Evolutionary conservation across 106 monocot species (phyloP).

Genomic region (Gastrodia elata): DNA sequence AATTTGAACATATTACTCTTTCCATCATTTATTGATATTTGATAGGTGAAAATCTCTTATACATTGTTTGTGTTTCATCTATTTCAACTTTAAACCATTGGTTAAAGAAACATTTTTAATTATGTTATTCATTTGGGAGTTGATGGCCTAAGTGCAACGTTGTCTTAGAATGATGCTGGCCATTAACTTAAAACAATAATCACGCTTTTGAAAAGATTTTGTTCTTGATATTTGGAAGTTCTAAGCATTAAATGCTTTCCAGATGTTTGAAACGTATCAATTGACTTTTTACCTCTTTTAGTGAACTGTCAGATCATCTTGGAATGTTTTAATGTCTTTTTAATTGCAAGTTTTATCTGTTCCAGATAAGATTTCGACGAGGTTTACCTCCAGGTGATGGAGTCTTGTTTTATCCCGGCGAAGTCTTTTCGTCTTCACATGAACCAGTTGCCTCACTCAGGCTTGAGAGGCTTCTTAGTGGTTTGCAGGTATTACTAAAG

Average conservation of each 20-base stretch:
- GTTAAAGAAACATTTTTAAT: background rate
- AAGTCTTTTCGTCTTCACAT: slow-evolving; percentile 78
- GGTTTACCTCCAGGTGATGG: slow-evolving; percentile 98
- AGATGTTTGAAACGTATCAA: background rate
- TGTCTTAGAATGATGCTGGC: background rate
- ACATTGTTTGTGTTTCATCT: background rate
- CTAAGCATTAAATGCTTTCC: background rate
- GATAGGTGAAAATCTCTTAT: background rate
- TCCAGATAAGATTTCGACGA: slow-evolving; percentile 83
- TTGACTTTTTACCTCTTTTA: background rate
- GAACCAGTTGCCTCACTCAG: slow-evolving; percentile 84
- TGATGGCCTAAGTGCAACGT: background rate
- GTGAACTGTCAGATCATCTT: background rate
- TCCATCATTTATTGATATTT: background rate
- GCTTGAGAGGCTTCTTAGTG: slow-evolving; percentile 78
- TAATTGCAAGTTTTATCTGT: background rate
- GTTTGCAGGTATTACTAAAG: slow-evolving; percentile 68
- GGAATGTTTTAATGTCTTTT: background rate
- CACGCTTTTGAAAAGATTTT: background rate
- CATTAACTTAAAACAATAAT: background rate
- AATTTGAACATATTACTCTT: background rate
- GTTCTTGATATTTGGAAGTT: background rate
- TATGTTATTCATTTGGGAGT: background rate
- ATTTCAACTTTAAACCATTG: background rate
- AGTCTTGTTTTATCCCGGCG: slow-evolving; percentile 95